These are phyloP conservation scores for Viridothelium virens DNA, from an alignment of 495 filamentous ascomycete genomes.

Conservation along the genomic window DNA sequence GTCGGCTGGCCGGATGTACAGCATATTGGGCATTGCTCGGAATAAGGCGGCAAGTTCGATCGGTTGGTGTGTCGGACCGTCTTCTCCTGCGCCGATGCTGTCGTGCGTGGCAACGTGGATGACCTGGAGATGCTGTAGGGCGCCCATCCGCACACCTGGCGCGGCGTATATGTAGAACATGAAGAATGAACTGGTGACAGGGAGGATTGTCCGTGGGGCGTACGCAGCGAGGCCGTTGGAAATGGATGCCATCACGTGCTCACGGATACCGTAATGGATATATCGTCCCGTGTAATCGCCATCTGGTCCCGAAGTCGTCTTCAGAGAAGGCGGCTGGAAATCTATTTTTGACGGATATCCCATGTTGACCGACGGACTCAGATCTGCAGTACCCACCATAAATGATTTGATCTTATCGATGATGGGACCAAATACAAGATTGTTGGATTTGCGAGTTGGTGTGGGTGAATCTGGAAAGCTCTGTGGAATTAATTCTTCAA, in stretches of 20 bases:
- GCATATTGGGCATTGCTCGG: constrained; percentile 53
- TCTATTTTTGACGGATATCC: constrained; percentile 47
- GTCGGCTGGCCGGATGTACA: constrained; percentile 52
- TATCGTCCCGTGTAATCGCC: constrained; percentile 88
- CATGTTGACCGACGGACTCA: constrained; percentile 52
- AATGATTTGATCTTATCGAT: constrained; percentile 41
- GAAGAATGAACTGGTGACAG: constrained; percentile 35
- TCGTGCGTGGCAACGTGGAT: constrained; percentile 58
- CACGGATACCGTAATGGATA: constrained; percentile 46
- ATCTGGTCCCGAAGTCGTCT: constrained; percentile 17
- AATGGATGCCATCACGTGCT: constrained; percentile 69
- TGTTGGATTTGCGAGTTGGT: constrained; percentile 43
- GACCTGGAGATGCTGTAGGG: constrained; percentile 47
- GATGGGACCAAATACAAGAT: constrained; percentile 46
- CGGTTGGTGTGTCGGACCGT: constrained; percentile 56
- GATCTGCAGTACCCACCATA: constrained; percentile 54
- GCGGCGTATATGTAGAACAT: constrained; percentile 57
- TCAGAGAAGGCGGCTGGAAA: constrained; percentile 39
- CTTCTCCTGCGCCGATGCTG: constrained; percentile 51
- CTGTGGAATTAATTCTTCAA: constrained; percentile 40
- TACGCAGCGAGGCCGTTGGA: constrained; percentile 96
- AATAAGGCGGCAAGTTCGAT: constrained; percentile 51
- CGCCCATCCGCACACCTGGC: constrained; percentile 53
- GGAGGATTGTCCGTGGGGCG: constrained; percentile 68
- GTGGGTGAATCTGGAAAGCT: constrained; percentile 43